phyloP scores from a whole-genome alignment of 2,329 filamentous ascomycete genomes.

The Colletotrichum incanum region DNA sequence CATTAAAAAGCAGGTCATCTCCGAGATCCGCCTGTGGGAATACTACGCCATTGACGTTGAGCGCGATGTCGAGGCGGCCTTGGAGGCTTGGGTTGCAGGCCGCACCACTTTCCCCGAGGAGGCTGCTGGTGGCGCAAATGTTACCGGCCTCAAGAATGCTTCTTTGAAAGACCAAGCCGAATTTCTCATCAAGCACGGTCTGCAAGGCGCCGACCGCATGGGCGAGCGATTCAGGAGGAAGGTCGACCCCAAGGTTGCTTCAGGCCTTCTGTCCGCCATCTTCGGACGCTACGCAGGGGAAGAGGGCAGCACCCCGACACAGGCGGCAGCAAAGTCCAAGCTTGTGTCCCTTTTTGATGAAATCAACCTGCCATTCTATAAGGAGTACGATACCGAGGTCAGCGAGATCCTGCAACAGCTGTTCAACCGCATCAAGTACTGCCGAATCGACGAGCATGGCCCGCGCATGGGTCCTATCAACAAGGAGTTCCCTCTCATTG shows the following conservation, averaged over 20 bases:
- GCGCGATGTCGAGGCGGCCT: constrained; percentile 76
- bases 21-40: constrained; percentile 88
- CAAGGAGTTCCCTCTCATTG: constrained; percentile 84
- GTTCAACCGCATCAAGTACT: constrained; percentile 95
- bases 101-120: constrained; percentile 69
- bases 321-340: constrained; percentile 68
- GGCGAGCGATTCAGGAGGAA: constrained; percentile 84
- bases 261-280: constrained; percentile 77
- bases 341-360: constrained; percentile 81
- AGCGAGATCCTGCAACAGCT: constrained; percentile 90
- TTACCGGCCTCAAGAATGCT: constrained; percentile 65
- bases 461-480: constrained; percentile 88
- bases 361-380: constrained; percentile 89
- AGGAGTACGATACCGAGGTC: constrained; percentile 90
- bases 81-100: constrained; percentile 80
- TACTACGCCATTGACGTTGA: constrained; percentile 91
- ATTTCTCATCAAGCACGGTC: constrained; percentile 78
- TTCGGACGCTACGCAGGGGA: constrained; percentile 78
- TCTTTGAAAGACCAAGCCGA: constrained; percentile 68
- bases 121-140: constrained; percentile 51
- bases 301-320: constrained; percentile 62
- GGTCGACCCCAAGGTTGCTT: constrained; percentile 79
- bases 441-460: constrained; percentile 91
- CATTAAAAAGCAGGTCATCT: constrained; percentile 85
- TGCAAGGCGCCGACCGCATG: constrained; percentile 80